These are phyloP conservation scores for Plasmodium falciparum DNA, from an alignment of 169 alveolate genomes.

Conservation along the genomic window DNA sequence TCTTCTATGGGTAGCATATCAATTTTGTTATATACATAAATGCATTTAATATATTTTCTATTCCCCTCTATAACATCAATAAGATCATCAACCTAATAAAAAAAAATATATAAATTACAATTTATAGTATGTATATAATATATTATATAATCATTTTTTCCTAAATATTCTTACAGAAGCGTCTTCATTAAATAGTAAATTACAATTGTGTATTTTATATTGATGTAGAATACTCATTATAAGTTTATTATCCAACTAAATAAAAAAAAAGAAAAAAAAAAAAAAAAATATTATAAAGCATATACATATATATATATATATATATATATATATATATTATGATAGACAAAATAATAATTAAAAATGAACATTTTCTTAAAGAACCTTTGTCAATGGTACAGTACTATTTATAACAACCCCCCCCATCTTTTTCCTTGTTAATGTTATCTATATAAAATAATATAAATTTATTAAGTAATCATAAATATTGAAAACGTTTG, in stretches of 20 bases:
- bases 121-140: not conserved
- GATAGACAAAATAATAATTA: not conserved
- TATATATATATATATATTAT: not conserved
- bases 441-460: conserved; percentile 71
- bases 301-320: too few relatives aligned
- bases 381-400: conserved; percentile 81
- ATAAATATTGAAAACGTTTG: not conserved
- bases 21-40: conserved; percentile 95
- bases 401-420: conserved; percentile 88
- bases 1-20: conserved; percentile 91
- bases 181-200: conserved; percentile 93
- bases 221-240: conserved; percentile 88
- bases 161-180: conserved; percentile 88
- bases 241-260: conserved; percentile 72
- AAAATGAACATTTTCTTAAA: not conserved
- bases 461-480: not conserved
- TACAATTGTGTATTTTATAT: conserved; percentile 96
- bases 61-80: conserved; percentile 98
- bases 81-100: conserved; percentile 92
- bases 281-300: not conserved
- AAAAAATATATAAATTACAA: conserved; percentile 13
- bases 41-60: conserved; percentile 94
- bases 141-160: not conserved
- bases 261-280: not conserved
- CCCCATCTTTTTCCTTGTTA: conserved; percentile 84